Conservation (phyloP, 2,329 filamentous ascomycete species). For the Monosporascus cannonballus region DNA sequence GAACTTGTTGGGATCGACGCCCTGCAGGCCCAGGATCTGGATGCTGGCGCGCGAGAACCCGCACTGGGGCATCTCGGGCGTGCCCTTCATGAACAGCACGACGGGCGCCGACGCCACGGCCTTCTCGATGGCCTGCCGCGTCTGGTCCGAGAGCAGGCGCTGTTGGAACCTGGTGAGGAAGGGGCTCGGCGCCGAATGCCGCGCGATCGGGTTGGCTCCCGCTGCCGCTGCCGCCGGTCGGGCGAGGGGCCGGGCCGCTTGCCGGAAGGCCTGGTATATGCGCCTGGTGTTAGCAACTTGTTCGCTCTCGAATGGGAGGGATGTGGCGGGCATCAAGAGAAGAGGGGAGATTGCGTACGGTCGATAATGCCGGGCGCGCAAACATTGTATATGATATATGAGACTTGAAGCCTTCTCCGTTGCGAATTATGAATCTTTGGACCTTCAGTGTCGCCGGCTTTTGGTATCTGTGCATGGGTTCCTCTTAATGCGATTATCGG, state of each 20-base stretch:
- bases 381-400: not conserved
- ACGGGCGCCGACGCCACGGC: slow-evolving; percentile 84
- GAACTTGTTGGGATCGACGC: slow-evolving; percentile 92
- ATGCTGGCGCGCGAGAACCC: slow-evolving; percentile 94
- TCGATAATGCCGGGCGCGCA: not conserved
- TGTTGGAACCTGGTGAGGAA: slow-evolving; percentile 34
- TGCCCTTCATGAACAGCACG: slow-evolving; percentile 99
- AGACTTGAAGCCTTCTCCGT: too few relatives aligned
- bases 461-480: too few relatives aligned
- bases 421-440: too few relatives aligned
- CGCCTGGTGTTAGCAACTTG: not conserved
- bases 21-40: slow-evolving; percentile 90
- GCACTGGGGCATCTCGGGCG: slow-evolving; percentile 91
- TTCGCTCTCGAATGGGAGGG: not conserved
- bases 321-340: not conserved
- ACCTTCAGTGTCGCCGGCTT: too few relatives aligned
- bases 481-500: not conserved
- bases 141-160: slow-evolving; percentile 75
- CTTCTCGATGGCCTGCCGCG: slow-evolving; percentile 79
- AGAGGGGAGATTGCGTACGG: not conserved
- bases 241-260: slow-evolving; percentile 32
- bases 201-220: not conserved
- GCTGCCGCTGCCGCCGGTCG: slow-evolving; percentile 11
- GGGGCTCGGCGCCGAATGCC: slow-evolving; percentile 14
- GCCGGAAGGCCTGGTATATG: slow-evolving; percentile 34